A percentile compares a stretch with the other conserved stretches of the same genome.
These are phyloP conservation scores for Nidularia pulvinata DNA, from an alignment of 768 basidiomycete species.

Conservation along the genomic window DNA sequence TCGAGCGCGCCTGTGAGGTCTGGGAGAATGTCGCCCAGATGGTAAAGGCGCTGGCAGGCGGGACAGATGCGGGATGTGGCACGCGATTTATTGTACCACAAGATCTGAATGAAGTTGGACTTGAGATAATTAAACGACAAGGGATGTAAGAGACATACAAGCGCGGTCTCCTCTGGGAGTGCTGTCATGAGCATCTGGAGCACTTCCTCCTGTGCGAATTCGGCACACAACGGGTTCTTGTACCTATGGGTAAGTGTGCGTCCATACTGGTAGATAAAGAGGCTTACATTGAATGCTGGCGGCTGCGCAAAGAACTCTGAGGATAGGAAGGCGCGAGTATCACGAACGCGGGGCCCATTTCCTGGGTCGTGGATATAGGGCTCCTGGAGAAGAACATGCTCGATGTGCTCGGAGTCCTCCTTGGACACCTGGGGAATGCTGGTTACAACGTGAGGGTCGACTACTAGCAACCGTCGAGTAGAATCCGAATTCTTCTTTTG, in stretches of 20 bases:
- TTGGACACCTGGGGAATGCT: not conserved
- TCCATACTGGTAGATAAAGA: not conserved
- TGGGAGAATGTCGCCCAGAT: constrained; percentile 63
- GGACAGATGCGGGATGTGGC: constrained; percentile 72
- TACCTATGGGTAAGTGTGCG: not conserved
- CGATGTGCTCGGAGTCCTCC: constrained; percentile 4
- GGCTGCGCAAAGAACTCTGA: constrained; percentile 68
- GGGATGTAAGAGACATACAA: constrained; percentile 44
- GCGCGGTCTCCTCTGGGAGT: constrained; percentile 69
- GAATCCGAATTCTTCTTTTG: constrained; percentile 6
- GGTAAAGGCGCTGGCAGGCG: constrained; percentile 73
- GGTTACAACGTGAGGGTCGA: not conserved
- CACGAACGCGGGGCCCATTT: constrained; percentile 74
- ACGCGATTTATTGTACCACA: constrained; percentile 89
- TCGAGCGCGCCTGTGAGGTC: constrained; percentile 35
- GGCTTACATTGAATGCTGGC: constrained; percentile 48
- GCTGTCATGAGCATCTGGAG: constrained; percentile 70
- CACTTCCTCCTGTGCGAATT: constrained; percentile 77
- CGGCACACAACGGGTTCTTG: constrained; percentile 67
- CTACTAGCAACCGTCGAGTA: not conserved
- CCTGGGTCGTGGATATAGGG: constrained; percentile 81
- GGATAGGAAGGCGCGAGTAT: constrained; percentile 62
- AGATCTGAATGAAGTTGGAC: constrained; percentile 37
- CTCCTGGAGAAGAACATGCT: constrained; percentile 26
- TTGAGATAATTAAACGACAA: not conserved